These are phyloP conservation scores for Theileria orientalis DNA, from an alignment of 169 alveolate genomes.

Conservation along the genomic window DNA sequence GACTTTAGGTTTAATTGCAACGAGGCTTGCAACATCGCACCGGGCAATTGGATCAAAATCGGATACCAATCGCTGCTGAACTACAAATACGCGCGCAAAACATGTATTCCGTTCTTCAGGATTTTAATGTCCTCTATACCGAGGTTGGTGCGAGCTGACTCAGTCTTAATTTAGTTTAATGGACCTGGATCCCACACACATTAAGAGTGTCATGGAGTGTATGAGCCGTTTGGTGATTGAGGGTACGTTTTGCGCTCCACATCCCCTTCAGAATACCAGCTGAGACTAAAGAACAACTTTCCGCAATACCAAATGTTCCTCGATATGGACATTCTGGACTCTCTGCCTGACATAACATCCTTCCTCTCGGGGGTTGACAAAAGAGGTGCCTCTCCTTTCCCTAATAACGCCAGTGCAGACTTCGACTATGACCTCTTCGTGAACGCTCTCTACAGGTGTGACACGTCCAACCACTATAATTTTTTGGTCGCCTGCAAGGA, in stretches of 20 bases:
- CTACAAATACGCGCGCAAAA: constrained; percentile 71
- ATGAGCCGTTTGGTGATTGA: constrained; percentile 15
- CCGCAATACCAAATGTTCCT: constrained; percentile 61
- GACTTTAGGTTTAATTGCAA: constrained; percentile 83
- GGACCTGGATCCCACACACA: constrained; percentile 29
- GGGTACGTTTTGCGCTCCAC: constrained; percentile 14
- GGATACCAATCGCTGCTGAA: constrained; percentile 72
- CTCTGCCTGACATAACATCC: background rate
- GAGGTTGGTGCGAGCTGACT: background rate
- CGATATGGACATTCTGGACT: constrained; percentile 2
- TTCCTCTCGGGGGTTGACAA: background rate
- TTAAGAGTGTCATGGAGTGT: constrained; percentile 25
- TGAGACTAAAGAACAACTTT: constrained; percentile 4
- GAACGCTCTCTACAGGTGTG: constrained; percentile 7
- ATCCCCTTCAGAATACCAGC: constrained; percentile 24
- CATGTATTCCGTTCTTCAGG: constrained; percentile 75
- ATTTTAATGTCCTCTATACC: constrained; percentile 56
- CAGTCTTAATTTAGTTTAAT: constrained; percentile 14
- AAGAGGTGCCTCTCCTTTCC: background rate
- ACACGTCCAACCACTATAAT: constrained; percentile 21
- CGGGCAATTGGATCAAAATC: constrained; percentile 83
- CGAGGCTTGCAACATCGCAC: constrained; percentile 94
- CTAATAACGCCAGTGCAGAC: background rate
- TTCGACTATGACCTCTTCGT: constrained; percentile 34
- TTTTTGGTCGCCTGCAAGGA: constrained; percentile 51